Evolutionary conservation across 306 rosid species (phyloP).

Genomic region (Alnus glutinosa): DNA sequence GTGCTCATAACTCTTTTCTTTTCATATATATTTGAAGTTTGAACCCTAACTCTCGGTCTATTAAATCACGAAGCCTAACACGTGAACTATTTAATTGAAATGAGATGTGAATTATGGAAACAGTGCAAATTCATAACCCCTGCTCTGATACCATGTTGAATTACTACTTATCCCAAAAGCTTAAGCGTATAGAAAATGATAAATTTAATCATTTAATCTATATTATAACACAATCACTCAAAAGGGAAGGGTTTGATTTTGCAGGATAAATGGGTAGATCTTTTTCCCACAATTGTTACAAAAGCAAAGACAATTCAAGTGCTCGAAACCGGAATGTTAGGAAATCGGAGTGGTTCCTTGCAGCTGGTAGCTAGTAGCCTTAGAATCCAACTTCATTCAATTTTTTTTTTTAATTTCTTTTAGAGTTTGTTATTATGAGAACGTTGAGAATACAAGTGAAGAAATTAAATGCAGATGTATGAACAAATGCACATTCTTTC

Average conservation of each 20-base stretch:
- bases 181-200: too few species aligned
- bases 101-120: too few species aligned
- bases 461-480: slow-evolving; percentile 52
- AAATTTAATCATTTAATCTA: too few species aligned
- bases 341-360: slow-evolving; percentile 46
- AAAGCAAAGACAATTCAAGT: slow-evolving; percentile 52
- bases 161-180: too few species aligned
- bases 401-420: not conserved
- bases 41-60: too few species aligned
- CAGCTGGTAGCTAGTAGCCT: slow-evolving; percentile 43
- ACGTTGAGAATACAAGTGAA: not conserved
- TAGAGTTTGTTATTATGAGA: not conserved
- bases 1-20: slow-evolving; percentile 3
- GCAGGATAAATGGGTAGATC: slow-evolving; percentile 60
- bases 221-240: too few species aligned
- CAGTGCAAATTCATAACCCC: too few species aligned
- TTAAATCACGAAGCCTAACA: too few species aligned
- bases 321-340: slow-evolving; percentile 45
- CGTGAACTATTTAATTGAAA: too few species aligned
- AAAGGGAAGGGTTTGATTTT: not conserved
- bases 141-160: too few species aligned
- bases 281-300: slow-evolving; percentile 61
- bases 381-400: not conserved
- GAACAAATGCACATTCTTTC: slow-evolving; percentile 75
- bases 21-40: not conserved